phyloP scores from a whole-genome alignment of 495 filamentous ascomycete species.

The Cercophora sp. region DNA sequence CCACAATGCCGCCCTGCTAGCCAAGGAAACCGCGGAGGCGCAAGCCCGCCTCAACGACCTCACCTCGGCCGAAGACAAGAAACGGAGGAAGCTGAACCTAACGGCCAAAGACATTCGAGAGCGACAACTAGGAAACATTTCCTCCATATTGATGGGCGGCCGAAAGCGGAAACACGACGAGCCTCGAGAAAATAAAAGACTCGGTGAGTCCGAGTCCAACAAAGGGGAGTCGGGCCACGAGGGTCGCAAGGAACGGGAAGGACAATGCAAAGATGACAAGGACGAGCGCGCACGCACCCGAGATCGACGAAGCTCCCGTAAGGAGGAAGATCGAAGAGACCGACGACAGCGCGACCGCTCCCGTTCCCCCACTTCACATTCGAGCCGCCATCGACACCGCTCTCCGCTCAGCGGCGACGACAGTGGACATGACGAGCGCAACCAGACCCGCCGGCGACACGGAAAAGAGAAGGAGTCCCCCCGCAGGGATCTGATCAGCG shows the following conservation, averaged over 20 bases:
- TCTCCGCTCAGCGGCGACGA: constrained; percentile 21
- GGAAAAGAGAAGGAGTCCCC: constrained; percentile 7
- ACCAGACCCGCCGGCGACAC: constrained; percentile 9
- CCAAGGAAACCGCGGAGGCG: constrained; percentile 67
- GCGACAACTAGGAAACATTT: constrained; percentile 51
- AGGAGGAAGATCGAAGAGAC: too few relatives aligned
- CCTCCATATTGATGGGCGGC: constrained; percentile 44
- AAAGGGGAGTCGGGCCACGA: background rate
- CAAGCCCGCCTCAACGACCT: constrained; percentile 44
- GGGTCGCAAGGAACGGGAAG: background rate
- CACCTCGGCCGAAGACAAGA: constrained; percentile 37
- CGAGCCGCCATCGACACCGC: constrained; percentile 20
- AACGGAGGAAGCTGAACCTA: constrained; percentile 35
- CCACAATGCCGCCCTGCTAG: constrained; percentile 83
- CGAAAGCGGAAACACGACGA: constrained; percentile 26
- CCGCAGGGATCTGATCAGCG: constrained; percentile 3
- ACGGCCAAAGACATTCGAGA: constrained; percentile 42
- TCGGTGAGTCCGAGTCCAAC: background rate
- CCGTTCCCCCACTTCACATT: constrained; percentile 15
- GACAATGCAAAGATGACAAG: background rate
- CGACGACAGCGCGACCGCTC: constrained; percentile 17
- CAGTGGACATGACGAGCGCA: background rate
- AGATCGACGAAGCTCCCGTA: constrained; percentile 5
- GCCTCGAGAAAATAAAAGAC: too few relatives aligned
- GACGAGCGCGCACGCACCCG: constrained; percentile 1